Percentiles rank a stretch among this genome's conserved stretches.
Evolutionary conservation across 306 rosid genomes (phyloP).

Genomic region (Dicorynia guianensis): DNA sequence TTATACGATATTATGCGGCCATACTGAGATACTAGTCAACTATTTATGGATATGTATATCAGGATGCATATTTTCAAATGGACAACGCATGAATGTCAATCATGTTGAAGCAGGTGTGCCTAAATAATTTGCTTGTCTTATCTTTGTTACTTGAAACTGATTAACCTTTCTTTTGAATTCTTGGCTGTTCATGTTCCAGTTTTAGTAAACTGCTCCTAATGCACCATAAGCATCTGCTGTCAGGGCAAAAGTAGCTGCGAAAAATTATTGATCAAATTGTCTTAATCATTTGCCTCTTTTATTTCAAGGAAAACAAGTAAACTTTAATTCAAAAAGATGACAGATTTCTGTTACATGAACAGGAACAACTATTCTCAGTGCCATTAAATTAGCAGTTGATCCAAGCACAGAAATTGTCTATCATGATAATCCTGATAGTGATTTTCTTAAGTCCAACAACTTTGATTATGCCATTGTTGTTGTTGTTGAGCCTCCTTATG

Average conservation of each 20-base stretch:
- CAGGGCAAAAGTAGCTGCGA: not conserved
- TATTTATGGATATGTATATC: too few relatives aligned
- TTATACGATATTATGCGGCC: not conserved
- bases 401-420: constrained; percentile 69
- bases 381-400: constrained; percentile 72
- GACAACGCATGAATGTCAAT: not conserved
- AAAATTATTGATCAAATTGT: too few relatives aligned
- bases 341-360: constrained; percentile 39
- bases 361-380: constrained; percentile 89
- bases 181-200: not conserved
- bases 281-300: too few relatives aligned
- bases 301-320: constrained; percentile 2
- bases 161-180: not conserved
- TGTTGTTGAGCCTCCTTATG: constrained; percentile 86
- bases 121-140: constrained; percentile 6
- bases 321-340: constrained; percentile 34
- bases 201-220: constrained; percentile 4
- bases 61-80: constrained; percentile 19
- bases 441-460: constrained; percentile 68
- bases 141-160: not conserved
- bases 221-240: not conserved
- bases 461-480: constrained; percentile 82
- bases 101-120: not conserved
- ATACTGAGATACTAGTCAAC: not conserved
- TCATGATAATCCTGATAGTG: constrained; percentile 71